A percentile compares a stretch with the other conserved stretches of the same genome.
These are phyloP conservation scores for Penicillium occitanis DNA, from an alignment of 2,329 filamentous ascomycete species.

Conservation along the genomic window DNA sequence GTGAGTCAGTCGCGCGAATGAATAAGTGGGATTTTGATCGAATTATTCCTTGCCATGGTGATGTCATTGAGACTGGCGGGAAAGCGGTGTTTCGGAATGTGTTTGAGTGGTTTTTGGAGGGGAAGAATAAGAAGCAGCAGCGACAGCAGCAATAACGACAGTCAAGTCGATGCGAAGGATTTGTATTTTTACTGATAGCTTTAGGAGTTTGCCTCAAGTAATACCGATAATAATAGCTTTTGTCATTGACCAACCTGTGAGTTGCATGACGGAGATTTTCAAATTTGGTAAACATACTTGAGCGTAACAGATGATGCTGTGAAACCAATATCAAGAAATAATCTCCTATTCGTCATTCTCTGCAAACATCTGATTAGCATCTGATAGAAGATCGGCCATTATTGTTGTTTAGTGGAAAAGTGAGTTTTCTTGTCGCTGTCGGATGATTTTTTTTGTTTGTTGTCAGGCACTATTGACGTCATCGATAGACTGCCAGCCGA, in stretches of 20 bases:
- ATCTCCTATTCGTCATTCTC: not conserved
- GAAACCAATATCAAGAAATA: not conserved
- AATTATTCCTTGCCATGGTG: conserved; percentile 89
- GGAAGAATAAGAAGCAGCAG: conserved; percentile 11
- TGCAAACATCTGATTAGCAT: not conserved
- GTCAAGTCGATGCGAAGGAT: not conserved
- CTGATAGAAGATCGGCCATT: not conserved
- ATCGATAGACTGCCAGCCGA: not conserved
- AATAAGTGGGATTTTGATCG: conserved; percentile 79
- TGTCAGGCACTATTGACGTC: conserved; percentile 11
- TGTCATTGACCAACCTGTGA: not conserved
- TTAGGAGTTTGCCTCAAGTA: not conserved
- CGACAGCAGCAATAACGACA: not conserved
- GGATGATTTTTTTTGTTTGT: not conserved
- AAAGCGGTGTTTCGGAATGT: conserved; percentile 76
- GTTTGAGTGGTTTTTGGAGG: conserved; percentile 77
- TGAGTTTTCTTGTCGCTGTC: not conserved
- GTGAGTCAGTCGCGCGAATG: conserved; percentile 67
- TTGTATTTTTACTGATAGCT: not conserved
- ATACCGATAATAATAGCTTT: not conserved
- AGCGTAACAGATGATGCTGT: not conserved
- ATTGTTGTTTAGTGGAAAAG: not conserved
- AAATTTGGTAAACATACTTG: not conserved
- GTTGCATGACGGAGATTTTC: not conserved
- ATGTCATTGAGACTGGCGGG: conserved; percentile 72